Percentiles rank a stretch among this genome's conserved stretches.
phyloP scores from a whole-genome alignment of 192 early-diverging fungal species.

The Coemansia sp. region DNA sequence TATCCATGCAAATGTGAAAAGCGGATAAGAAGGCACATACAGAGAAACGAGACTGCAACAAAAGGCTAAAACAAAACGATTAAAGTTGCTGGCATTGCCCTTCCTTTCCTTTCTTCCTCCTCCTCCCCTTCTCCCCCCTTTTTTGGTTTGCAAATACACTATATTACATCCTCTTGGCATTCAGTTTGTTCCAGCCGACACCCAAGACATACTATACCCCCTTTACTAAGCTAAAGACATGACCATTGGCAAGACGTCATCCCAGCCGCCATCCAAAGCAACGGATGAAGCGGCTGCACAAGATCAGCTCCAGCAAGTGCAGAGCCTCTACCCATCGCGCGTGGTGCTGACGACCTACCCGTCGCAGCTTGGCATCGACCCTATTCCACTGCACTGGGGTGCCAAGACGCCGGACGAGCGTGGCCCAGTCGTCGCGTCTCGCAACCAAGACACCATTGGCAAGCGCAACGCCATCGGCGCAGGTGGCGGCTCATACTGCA shows the following conservation, averaged over 20 bases:
- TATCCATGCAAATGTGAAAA: too few relatives aligned
- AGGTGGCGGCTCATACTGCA: constrained; percentile 88
- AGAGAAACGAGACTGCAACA: too few relatives aligned
- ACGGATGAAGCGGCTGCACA: not conserved
- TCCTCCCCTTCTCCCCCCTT: not conserved
- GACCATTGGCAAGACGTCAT: not conserved
- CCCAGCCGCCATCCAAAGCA: not conserved
- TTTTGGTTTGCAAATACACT: not conserved
- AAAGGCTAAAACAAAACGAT: too few relatives aligned
- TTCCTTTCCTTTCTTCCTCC: too few relatives aligned
- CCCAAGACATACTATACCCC: not conserved
- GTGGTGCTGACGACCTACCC: constrained; percentile 76
- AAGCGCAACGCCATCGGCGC: constrained; percentile 95
- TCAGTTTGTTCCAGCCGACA: not conserved
- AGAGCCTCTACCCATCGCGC: constrained; percentile 59
- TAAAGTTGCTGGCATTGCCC: too few relatives aligned
- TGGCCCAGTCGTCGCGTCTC: constrained; percentile 87
- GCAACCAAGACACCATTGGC: constrained; percentile 72
- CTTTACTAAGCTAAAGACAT: not conserved
- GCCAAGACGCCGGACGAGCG: constrained; percentile 68
- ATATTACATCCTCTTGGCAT: too few relatives aligned
- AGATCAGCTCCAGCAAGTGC: constrained; percentile 7
- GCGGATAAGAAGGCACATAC: too few relatives aligned
- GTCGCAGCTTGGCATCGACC: constrained; percentile 69
- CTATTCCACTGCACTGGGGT: constrained; percentile 78